Evolutionary conservation across 257 asterid species (phyloP).

Genomic region (Solanum bukasovii): DNA sequence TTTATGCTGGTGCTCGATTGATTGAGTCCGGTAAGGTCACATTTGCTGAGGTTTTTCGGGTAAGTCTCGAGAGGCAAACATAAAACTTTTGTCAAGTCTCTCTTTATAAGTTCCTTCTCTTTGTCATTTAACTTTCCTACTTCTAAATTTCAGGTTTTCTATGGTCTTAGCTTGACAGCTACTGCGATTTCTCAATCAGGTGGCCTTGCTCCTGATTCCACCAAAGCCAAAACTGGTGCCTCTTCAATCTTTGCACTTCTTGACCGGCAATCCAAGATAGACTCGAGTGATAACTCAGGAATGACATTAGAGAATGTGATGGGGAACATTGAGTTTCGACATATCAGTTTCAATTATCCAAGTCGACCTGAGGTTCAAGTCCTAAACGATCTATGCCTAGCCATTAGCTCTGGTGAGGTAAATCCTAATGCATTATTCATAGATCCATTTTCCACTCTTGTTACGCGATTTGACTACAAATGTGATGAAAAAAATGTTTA

Average conservation of each 20-base stretch:
- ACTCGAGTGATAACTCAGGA: constrained; percentile 71
- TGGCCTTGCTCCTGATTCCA: constrained; percentile 69
- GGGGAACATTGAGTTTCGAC: constrained; percentile 68
- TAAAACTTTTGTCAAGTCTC: neutral
- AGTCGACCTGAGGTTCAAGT: constrained; percentile 73
- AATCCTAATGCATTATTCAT: neutral
- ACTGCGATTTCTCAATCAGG: constrained; percentile 77
- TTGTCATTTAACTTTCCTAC: neutral
- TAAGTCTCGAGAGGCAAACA: constrained; percentile 14
- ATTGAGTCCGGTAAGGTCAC: constrained; percentile 60
- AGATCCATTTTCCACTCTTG: neutral
- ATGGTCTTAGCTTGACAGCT: constrained; percentile 80
- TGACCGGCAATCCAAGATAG: constrained; percentile 61
- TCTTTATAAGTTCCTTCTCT: neutral
- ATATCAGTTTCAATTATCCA: constrained; percentile 75
- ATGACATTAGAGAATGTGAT: constrained; percentile 43
- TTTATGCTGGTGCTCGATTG: constrained; percentile 84
- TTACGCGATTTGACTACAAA: neutral
- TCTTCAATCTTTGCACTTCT: constrained; percentile 70
- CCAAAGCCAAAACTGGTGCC: constrained; percentile 73
- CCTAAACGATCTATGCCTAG: constrained; percentile 48
- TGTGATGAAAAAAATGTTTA: neutral
- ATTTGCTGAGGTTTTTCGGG: constrained; percentile 69
- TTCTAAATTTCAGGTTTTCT: constrained; percentile 51
- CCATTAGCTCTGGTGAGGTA: constrained; percentile 74